Conservation (phyloP, 768 basidiomycete species). For the Termitomyces sp. region DNA sequence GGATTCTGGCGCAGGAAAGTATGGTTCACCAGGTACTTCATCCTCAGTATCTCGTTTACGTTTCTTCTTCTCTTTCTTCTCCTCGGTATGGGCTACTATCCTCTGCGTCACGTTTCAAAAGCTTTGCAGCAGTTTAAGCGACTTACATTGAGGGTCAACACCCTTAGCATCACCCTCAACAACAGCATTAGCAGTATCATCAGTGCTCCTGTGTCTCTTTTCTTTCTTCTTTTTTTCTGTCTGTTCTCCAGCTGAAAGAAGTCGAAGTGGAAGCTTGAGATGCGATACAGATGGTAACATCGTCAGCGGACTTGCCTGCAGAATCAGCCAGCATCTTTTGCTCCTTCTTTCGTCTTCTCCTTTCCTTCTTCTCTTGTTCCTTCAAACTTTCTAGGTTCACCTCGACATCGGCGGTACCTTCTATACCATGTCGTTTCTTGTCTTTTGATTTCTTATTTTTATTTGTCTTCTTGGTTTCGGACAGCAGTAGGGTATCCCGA, state of each 20-base stretch:
- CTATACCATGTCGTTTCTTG: slow-evolving; percentile 7
- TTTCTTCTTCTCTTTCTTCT: slow-evolving; percentile 35
- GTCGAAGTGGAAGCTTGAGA: not conserved
- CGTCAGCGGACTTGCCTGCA: slow-evolving; percentile 16
- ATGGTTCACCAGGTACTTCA: slow-evolving; percentile 9
- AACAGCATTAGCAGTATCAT: not conserved
- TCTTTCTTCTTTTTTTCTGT: slow-evolving; percentile 20
- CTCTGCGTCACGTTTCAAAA: not conserved
- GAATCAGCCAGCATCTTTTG: slow-evolving; percentile 12
- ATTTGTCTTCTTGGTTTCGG: slow-evolving; percentile 19
- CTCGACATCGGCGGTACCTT: slow-evolving; percentile 6
- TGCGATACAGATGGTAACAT: not conserved
- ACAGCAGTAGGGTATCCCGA: slow-evolving; percentile 16
- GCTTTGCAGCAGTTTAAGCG: not conserved
- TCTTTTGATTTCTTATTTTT: slow-evolving; percentile 21
- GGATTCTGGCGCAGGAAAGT: slow-evolving; percentile 18
- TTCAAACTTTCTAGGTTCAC: slow-evolving; percentile 14
- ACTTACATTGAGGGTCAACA: slow-evolving; percentile 21
- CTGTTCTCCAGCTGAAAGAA: not conserved
- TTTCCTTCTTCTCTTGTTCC: slow-evolving; percentile 17
- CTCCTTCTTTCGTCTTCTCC: slow-evolving; percentile 20
- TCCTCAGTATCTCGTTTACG: slow-evolving; percentile 32
- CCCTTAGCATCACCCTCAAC: slow-evolving; percentile 17
- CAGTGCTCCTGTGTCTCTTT: slow-evolving; percentile 23
- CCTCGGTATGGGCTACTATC: slow-evolving; percentile 6